Conservation (phyloP, 2,329 filamentous ascomycete species). For the Stagonosporopsis rhizophila region DNA sequence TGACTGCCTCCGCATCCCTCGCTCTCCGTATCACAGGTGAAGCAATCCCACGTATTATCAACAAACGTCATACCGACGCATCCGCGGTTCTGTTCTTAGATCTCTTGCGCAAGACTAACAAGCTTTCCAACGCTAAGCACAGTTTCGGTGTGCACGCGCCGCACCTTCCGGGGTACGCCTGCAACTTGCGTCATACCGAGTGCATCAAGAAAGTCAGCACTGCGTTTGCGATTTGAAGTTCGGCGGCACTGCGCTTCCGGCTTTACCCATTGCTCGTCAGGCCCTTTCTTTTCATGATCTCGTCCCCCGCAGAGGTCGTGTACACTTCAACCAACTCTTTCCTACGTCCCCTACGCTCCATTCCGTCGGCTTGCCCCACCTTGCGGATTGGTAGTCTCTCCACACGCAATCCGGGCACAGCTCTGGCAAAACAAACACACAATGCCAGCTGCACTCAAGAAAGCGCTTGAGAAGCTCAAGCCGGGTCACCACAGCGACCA, state of each 20-base stretch:
- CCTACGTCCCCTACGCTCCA: slow-evolving; percentile 6
- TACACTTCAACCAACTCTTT: slow-evolving; percentile 1
- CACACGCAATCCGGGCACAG: slow-evolving; percentile 36
- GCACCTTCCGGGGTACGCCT: slow-evolving; percentile 15
- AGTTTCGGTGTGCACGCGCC: slow-evolving; percentile 16
- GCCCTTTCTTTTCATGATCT: slow-evolving; percentile 4
- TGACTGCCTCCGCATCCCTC: neutral
- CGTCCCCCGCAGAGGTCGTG: slow-evolving; percentile 4
- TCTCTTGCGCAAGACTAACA: slow-evolving; percentile 9
- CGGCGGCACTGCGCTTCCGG: slow-evolving; percentile 9
- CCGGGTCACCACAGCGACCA: slow-evolving; percentile 40
- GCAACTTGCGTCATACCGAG: slow-evolving; percentile 20
- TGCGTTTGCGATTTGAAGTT: slow-evolving; percentile 8
- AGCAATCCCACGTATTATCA: neutral
- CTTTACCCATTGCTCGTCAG: slow-evolving; percentile 10
- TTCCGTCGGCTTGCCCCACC: slow-evolving; percentile 36
- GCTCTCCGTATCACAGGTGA: neutral
- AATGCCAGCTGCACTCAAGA: slow-evolving; percentile 53
- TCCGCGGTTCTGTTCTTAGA: slow-evolving; percentile 7
- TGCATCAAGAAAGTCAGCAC: slow-evolving; percentile 17
- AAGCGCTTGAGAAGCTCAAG: slow-evolving; percentile 55
- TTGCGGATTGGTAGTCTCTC: slow-evolving; percentile 38
- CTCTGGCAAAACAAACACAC: slow-evolving; percentile 24
- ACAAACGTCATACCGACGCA: slow-evolving; percentile 21
- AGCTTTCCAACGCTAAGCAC: slow-evolving; percentile 18